Base-by-base conservation (phyloP, 1,139 yeast species). In the Candida neerlandica region DNA sequence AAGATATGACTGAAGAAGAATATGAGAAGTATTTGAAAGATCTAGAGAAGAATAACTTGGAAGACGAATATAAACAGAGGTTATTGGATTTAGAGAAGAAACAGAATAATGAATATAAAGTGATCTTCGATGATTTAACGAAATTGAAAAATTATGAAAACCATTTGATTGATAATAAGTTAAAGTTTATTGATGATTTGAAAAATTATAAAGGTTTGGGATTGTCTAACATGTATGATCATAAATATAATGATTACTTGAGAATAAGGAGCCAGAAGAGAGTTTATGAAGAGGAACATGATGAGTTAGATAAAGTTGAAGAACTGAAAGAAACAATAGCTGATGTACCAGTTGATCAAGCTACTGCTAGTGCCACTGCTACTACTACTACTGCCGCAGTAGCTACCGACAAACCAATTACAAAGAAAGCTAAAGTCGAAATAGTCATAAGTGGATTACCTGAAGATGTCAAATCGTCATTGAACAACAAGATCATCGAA, bases 221-320 rank as follows among this genome's bases (percentile, higher is more conserved):
- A 10, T 39, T 47, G 34, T 27, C 51, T 10, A 53, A 51, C 14
- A 46, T 61, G 26, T 76, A 77, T 53, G 66, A 65, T 48, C 57
- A 61, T 3, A 70, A 75, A 49, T 78, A 73, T 52, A 58, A 70
- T 29, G 72, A 69, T 46, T 78, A 78, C 51, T 53, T 72, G 37
- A 68, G 70, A n/a, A 56, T 61, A 41, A 59, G 83, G 52, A 56
- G 61, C 9, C 61, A 60, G 5, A 68, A 62, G 35, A 62, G 71
- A 47, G 29, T 56, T 3, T 59, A 58, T 14, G 83, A 78, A 56
- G 78, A 77, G 48, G 55, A 55, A 2, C 44, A 52, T 33, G 82
- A 78, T 55, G 58, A 51, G 1, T 33, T 39, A 1, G 76, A 73
- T 49, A 58, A 60, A 33, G 58, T 55, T 26, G 67, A 64, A n/a